phyloP scores from a whole-genome alignment of 306 rosid genomes.

The Inga laurina region DNA sequence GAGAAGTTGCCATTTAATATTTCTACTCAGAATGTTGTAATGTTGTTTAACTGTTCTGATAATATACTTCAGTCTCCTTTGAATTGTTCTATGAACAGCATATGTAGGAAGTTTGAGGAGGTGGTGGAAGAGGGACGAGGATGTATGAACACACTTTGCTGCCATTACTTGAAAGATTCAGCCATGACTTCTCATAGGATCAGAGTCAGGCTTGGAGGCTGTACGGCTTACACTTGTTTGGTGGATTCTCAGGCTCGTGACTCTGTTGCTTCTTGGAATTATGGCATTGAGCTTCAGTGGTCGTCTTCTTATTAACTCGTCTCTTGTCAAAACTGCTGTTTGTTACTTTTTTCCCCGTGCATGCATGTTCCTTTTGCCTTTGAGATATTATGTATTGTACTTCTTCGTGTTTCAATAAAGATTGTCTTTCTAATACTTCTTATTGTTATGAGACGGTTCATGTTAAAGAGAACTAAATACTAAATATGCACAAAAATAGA shows the following conservation, averaged over 20 bases:
- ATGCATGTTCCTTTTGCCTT: background rate
- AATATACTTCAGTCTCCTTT: conserved; percentile 66
- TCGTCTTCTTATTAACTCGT: conserved; percentile 42
- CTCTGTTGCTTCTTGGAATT: conserved; percentile 65
- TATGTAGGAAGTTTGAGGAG: conserved; percentile 68
- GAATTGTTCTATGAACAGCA: conserved; percentile 68
- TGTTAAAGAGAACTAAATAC: background rate
- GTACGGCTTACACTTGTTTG: conserved; percentile 78
- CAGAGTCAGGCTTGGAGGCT: conserved; percentile 63
- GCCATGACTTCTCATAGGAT: conserved; percentile 78
- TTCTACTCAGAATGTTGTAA: conserved; percentile 71
- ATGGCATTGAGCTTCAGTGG: conserved; percentile 91
- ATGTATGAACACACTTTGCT: conserved; percentile 68
- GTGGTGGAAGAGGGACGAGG: conserved; percentile 49
- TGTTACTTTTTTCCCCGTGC: background rate
- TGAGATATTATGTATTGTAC: background rate
- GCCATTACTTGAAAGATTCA: conserved; percentile 78
- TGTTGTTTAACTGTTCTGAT: conserved; percentile 64
- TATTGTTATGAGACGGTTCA: background rate
- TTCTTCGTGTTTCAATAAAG: background rate
- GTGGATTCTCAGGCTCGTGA: conserved; percentile 53
- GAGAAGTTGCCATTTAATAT: conserved; percentile 70
- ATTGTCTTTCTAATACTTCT: background rate
- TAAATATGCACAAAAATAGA: background rate
- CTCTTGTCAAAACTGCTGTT: background rate